phyloP scores from a whole-genome alignment of 805 yeast genomes.

The Ogataea dorogensis region DNA sequence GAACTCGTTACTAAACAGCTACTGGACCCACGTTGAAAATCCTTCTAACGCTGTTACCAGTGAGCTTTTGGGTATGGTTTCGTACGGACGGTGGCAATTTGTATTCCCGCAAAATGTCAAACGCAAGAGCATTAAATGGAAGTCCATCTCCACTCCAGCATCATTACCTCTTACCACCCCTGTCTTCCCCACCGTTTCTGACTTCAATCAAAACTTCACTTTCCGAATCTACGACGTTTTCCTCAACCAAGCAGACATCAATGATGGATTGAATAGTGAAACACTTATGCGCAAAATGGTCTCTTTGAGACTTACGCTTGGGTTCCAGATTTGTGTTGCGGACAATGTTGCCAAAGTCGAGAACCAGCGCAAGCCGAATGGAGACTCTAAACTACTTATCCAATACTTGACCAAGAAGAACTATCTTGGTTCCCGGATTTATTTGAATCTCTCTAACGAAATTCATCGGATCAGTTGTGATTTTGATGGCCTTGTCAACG shows the following conservation, averaged over 20 bases:
- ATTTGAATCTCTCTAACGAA: constrained; percentile 75
- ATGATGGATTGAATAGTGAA: constrained; percentile 48
- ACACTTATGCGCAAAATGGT: constrained; percentile 85
- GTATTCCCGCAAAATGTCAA: constrained; percentile 76
- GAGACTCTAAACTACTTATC: constrained; percentile 50
- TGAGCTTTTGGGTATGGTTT: constrained; percentile 52
- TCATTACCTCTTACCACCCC: constrained; percentile 81
- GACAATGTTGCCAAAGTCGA: constrained; percentile 66
- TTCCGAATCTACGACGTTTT: constrained; percentile 82
- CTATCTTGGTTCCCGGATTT: constrained; percentile 61
- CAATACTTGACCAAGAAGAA: constrained; percentile 51
- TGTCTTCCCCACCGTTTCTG: constrained; percentile 67
- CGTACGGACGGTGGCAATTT: constrained; percentile 88
- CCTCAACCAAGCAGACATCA: constrained; percentile 56
- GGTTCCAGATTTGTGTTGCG: constrained; percentile 88
- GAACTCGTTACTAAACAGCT: constrained; percentile 27
- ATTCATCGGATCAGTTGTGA: constrained; percentile 82
- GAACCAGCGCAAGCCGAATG: constrained; percentile 51
- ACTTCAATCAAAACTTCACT: constrained; percentile 69
- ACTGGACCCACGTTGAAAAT: constrained; percentile 68
- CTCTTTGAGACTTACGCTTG: constrained; percentile 73
- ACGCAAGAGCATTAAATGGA: constrained; percentile 80
- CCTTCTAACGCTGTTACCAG: constrained; percentile 69
- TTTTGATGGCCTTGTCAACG: constrained; percentile 67
- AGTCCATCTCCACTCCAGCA: constrained; percentile 90